Conservation (phyloP, 2,329 filamentous ascomycete species). For the Nothophoma quercina region DNA sequence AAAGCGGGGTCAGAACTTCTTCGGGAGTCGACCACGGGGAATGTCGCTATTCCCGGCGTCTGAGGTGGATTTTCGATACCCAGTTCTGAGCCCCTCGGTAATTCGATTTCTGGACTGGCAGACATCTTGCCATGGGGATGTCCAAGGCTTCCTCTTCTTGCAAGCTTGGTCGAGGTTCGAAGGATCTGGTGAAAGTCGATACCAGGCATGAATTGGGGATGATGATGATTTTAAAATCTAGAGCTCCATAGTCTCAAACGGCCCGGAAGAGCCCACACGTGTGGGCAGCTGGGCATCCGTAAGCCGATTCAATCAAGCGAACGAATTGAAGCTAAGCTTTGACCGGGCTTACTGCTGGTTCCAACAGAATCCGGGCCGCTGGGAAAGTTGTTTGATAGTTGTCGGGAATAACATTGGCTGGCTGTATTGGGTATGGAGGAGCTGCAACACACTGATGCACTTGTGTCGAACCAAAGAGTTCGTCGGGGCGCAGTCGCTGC, state of each 20-base stretch:
- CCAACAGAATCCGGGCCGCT: conserved; percentile 1
- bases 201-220: neutral
- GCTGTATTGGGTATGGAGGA: neutral
- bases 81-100: conserved; percentile 33
- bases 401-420: conserved; percentile 18
- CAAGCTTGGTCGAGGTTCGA: neutral
- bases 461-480: neutral
- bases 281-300: conserved; percentile 5
- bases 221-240: conserved; percentile 15
- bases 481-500: neutral
- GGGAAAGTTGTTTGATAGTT: neutral
- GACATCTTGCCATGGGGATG: conserved; percentile 41
- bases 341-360: conserved; percentile 10
- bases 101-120: conserved; percentile 44
- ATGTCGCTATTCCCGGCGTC: conserved; percentile 42
- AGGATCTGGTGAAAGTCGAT: conserved; percentile 4
- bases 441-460: neutral
- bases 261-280: conserved; percentile 7
- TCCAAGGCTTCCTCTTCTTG: neutral
- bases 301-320: conserved; percentile 12
- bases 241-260: conserved; percentile 11
- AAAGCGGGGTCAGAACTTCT: conserved; percentile 22
- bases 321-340: conserved; percentile 12
- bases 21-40: conserved; percentile 15
- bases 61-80: conserved; percentile 17